These are phyloP conservation scores for Carnegiea gigantea DNA, from an alignment of 179 eudicot genomes.

Conservation along the genomic window DNA sequence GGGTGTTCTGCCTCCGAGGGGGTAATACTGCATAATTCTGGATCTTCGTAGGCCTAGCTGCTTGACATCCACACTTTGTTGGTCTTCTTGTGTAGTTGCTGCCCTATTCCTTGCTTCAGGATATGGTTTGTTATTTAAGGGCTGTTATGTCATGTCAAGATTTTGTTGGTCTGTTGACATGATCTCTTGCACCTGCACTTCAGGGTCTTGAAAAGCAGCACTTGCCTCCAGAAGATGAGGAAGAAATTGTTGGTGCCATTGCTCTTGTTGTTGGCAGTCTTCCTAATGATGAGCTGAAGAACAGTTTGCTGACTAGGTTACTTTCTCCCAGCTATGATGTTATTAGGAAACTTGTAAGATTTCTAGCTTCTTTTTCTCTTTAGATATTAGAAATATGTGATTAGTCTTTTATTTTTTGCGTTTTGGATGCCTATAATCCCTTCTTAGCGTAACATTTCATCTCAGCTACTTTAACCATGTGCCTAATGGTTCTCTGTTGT, in stretches of 20 bases:
- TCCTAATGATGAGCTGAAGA: conserved; percentile 68
- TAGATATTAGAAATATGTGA: not conserved
- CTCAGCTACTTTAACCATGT: too few relatives aligned
- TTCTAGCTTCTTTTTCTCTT: conserved; percentile 10
- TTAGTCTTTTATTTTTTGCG: not conserved
- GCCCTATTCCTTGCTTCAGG: not conserved
- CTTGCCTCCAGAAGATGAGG: conserved; percentile 80
- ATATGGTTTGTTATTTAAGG: not conserved
- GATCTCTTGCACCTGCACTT: conserved; percentile 8
- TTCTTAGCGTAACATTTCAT: too few relatives aligned
- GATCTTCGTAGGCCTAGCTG: not conserved
- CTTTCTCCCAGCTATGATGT: conserved; percentile 76
- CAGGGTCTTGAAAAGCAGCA: conserved; percentile 73
- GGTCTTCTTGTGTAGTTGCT: not conserved
- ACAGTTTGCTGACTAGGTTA: conserved; percentile 65
- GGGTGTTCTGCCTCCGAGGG: not conserved
- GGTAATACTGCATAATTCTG: not conserved
- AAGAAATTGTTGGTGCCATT: conserved; percentile 81
- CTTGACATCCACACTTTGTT: not conserved
- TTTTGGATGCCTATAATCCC: too few relatives aligned
- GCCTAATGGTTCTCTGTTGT: too few relatives aligned
- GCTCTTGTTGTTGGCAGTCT: conserved; percentile 60
- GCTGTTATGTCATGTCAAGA: conserved; percentile 2
- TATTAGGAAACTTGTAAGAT: conserved; percentile 80
- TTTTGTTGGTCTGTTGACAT: not conserved